A percentile compares a stretch with the other conserved stretches of the same genome.
phyloP scores from a whole-genome alignment of 1,284 basidiomycete species.

The Ceratobasidium theobromae region DNA sequence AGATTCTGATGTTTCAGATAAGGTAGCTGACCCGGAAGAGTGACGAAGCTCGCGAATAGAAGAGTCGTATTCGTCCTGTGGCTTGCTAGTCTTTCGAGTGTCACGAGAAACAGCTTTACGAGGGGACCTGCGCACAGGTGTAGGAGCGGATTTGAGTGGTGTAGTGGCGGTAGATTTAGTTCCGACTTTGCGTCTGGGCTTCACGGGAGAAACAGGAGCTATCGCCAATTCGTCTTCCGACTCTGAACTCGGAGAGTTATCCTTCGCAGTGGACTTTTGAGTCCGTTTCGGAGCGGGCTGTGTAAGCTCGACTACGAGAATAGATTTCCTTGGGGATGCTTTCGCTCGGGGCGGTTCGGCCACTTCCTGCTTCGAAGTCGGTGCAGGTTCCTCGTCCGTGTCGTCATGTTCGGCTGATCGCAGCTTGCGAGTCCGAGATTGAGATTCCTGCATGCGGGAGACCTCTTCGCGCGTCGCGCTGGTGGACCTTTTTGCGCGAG shows the following conservation, averaged over 20 bases:
- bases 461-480: too few relatives aligned
- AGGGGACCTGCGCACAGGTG: background rate
- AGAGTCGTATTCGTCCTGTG: constrained; percentile 22
- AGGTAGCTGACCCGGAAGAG: constrained; percentile 1
- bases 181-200: constrained; percentile 4
- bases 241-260: background rate
- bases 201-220: constrained; percentile 19
- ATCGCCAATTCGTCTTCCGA: constrained; percentile 20
- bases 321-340: background rate
- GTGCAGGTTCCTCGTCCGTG: too few relatives aligned
- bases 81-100: background rate
- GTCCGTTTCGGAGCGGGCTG: background rate
- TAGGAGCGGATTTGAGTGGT: background rate
- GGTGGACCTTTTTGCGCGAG: constrained; percentile 28
- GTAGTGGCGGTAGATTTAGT: background rate
- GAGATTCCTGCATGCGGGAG: too few relatives aligned
- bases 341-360: background rate
- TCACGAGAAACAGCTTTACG: background rate
- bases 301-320: background rate
- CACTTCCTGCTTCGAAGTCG: background rate
- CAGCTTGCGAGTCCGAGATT: too few relatives aligned
- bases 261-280: background rate
- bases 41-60: constrained; percentile 27
- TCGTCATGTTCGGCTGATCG: too few relatives aligned
- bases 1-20: constrained; percentile 1